A percentile compares a stretch with the other conserved stretches of the same genome.
Evolutionary conservation across 2,329 filamentous ascomycete species (phyloP).

Genomic region (Mycosphaerella arachidis): DNA sequence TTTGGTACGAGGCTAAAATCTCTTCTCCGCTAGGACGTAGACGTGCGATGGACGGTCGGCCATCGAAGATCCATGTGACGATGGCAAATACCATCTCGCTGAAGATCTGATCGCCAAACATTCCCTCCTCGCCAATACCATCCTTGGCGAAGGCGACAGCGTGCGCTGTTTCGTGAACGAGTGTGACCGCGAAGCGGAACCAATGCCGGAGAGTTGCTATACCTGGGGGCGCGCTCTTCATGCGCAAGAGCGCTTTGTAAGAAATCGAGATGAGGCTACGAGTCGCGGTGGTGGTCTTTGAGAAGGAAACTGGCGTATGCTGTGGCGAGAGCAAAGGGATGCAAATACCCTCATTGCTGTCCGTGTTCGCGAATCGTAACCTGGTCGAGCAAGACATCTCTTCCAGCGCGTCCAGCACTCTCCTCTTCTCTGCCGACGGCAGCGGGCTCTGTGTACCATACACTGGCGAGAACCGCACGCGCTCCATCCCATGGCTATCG

Average conservation of each 20-base stretch:
- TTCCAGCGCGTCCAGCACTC: not conserved
- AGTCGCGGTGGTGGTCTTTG: not conserved
- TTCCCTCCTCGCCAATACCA: not conserved
- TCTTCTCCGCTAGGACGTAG: too few species aligned
- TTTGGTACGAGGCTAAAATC: too few species aligned
- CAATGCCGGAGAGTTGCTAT: not conserved
- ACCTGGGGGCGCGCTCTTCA: not conserved
- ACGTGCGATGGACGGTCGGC: not conserved
- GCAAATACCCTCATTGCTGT: not conserved
- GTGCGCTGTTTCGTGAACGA: not conserved
- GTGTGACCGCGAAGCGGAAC: not conserved
- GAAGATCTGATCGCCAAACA: not conserved
- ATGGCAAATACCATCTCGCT: not conserved
- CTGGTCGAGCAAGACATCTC: not conserved
- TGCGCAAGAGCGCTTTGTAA: not conserved
- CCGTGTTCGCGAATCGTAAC: not conserved
- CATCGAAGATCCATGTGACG: not conserved
- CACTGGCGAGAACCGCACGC: not conserved
- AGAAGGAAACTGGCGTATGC: too few species aligned
- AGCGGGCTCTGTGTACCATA: not conserved
- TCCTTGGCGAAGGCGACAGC: not conserved
- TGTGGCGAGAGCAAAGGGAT: not conserved
- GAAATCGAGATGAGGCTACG: not conserved
- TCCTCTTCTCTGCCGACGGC: not conserved
- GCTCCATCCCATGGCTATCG: not conserved